phyloP scores from a whole-genome alignment of 108 stramenopile genomes.

The Thalassiosira profunda region DNA sequence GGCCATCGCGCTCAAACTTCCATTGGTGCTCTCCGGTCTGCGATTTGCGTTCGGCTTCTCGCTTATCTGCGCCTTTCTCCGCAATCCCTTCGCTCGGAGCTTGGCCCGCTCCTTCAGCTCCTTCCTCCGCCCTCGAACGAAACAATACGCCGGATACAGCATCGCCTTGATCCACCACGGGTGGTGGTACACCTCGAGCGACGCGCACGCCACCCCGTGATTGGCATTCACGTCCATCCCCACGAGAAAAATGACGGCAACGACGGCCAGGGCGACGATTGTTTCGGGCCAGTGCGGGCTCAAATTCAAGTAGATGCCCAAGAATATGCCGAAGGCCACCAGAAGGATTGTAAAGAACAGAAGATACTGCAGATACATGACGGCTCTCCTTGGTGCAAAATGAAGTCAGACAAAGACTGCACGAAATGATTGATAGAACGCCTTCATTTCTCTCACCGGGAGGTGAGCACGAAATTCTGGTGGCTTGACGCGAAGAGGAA shows the following conservation, averaged over 20 bases:
- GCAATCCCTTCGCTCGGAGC: neutral
- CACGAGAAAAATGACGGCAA: neutral
- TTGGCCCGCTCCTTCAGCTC: neutral
- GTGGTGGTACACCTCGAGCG: neutral
- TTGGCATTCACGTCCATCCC: neutral
- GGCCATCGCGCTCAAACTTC: neutral
- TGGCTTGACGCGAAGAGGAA: neutral
- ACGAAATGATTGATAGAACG: too few relatives aligned
- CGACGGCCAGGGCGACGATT: neutral
- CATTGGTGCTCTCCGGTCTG: neutral
- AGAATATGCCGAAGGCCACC: neutral
- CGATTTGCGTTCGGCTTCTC: neutral
- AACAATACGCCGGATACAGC: too few relatives aligned
- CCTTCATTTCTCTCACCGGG: too few relatives aligned
- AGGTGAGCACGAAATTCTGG: neutral
- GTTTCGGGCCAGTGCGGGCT: neutral
- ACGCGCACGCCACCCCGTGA: neutral
- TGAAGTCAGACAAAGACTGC: too few relatives aligned
- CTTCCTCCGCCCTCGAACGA: too few relatives aligned
- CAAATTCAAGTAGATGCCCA: neutral
- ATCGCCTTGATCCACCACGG: neutral
- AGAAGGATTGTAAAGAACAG: neutral
- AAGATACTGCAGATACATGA: neutral
- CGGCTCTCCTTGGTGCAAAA: too few relatives aligned
- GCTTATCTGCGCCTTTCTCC: neutral